phyloP scores from a whole-genome alignment of 2,329 filamentous ascomycete species.

The Cordyceps tenuipes region DNA sequence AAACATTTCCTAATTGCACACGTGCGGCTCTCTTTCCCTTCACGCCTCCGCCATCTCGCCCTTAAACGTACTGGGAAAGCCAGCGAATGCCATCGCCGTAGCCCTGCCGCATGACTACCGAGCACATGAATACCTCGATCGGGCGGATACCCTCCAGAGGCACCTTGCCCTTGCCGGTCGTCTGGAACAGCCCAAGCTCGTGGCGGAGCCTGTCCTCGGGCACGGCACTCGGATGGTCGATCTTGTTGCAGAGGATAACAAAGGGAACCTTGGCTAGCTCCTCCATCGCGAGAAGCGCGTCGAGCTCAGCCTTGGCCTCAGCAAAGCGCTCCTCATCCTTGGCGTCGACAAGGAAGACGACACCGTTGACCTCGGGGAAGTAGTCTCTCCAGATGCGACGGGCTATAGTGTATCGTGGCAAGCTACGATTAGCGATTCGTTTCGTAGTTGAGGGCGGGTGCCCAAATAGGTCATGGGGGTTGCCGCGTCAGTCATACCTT shows the following conservation, averaged over 20 bases:
- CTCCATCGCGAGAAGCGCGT: slow-evolving; percentile 93
- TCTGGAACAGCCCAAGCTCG: slow-evolving; percentile 89
- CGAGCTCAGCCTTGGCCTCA: slow-evolving; percentile 95
- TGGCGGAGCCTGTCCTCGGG: slow-evolving; percentile 92
- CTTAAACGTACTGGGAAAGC: slow-evolving; percentile 85
- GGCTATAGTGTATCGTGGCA: slow-evolving; percentile 38
- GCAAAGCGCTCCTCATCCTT: slow-evolving; percentile 92
- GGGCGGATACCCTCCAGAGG: slow-evolving; percentile 85
- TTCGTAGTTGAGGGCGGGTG: background rate
- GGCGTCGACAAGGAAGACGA: slow-evolving; percentile 96
- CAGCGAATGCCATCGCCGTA: slow-evolving; percentile 88
- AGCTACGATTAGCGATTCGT: background rate
- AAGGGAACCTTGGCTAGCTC: slow-evolving; percentile 94
- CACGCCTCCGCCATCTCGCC: background rate
- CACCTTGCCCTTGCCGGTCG: slow-evolving; percentile 91
- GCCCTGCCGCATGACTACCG: slow-evolving; percentile 94
- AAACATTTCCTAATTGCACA: slow-evolving; percentile 21
- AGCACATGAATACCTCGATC: slow-evolving; percentile 99
- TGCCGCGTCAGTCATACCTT: slow-evolving; percentile 47
- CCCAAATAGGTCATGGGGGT: slow-evolving; percentile 1
- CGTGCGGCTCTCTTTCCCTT: slow-evolving; percentile 10
- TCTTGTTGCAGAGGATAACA: slow-evolving; percentile 97
- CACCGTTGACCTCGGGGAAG: slow-evolving; percentile 91
- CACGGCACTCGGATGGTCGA: slow-evolving; percentile 92
- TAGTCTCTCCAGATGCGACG: slow-evolving; percentile 95